These are phyloP conservation scores for Malus sylvestris DNA, from an alignment of 306 rosid species.

Conservation along the genomic window DNA sequence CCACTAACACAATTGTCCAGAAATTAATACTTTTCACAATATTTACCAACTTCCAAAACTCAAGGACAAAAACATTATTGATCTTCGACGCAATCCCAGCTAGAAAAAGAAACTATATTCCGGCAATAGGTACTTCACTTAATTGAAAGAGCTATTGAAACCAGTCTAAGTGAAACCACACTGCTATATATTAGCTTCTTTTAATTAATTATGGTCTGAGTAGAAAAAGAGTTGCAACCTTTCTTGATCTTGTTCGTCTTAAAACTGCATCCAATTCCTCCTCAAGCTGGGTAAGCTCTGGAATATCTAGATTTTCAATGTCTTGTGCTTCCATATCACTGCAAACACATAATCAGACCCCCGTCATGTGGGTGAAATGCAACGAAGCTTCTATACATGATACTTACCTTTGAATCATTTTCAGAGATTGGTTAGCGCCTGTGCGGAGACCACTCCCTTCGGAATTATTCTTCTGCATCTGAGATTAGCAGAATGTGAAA, in stretches of 20 bases:
- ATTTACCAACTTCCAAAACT: neutral
- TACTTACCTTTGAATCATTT: slow-evolving; percentile 10
- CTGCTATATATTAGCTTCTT: neutral
- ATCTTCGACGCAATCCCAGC: too few species aligned
- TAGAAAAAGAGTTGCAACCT: neutral
- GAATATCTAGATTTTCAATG: slow-evolving; percentile 5
- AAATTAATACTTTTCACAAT: neutral
- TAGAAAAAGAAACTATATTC: neutral
- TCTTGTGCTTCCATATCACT: slow-evolving; percentile 4
- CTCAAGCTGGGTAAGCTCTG: slow-evolving; percentile 12
- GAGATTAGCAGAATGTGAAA: neutral
- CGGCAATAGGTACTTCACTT: neutral
- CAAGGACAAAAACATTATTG: neutral
- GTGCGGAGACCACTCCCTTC: neutral
- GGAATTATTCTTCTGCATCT: neutral
- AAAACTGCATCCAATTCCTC: slow-evolving; percentile 6
- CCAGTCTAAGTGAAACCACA: neutral
- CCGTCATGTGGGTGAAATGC: neutral
- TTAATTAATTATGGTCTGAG: neutral
- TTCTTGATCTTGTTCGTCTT: slow-evolving; percentile 13
- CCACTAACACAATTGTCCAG: neutral
- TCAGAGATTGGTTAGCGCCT: neutral
- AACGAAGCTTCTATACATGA: neutral
- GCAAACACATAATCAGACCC: neutral
- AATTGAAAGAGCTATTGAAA: neutral